These are phyloP conservation scores for Cudoniella acicularis DNA, from an alignment of 495 filamentous ascomycete species.

Conservation along the genomic window DNA sequence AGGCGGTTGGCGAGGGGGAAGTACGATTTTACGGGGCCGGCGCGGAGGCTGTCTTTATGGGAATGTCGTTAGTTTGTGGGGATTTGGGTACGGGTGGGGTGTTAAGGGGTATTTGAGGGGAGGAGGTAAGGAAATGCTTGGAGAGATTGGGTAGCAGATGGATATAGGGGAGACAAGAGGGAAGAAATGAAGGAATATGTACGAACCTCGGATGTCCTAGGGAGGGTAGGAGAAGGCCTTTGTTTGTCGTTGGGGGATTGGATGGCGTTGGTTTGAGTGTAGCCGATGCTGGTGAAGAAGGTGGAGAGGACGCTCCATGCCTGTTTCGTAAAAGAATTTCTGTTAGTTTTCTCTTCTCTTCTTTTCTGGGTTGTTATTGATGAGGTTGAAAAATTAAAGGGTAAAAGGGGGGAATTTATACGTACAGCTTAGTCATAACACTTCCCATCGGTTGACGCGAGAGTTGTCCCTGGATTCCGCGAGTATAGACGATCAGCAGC, in stretches of 20 bases:
- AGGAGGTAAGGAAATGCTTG: too few species aligned
- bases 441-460: conserved; percentile 62
- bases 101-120: too few species aligned
- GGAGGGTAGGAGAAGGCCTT: conserved; percentile 57
- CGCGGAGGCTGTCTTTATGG: conserved; percentile 59
- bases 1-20: conserved; percentile 55
- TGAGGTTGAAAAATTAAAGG: too few species aligned
- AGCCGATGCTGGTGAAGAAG: conserved; percentile 45
- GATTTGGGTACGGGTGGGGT: too few species aligned
- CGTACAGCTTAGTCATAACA: conserved; percentile 62
- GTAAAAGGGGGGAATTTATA: too few species aligned
- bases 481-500: conserved; percentile 58
- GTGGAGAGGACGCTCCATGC: conserved; percentile 42
- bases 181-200: too few species aligned
- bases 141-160: too few species aligned
- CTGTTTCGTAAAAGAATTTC: too few species aligned
- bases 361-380: too few species aligned
- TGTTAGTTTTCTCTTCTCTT: too few species aligned
- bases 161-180: too few species aligned
- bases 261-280: conserved; percentile 57
- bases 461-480: conserved; percentile 64
- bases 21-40: conserved; percentile 69
- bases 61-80: too few species aligned
- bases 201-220: conserved; percentile 68
- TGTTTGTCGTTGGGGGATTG: conserved; percentile 58